A percentile compares a stretch with the other conserved stretches of the same genome.
These are phyloP conservation scores for Aureobasidium mangrovei DNA, from an alignment of 2,329 filamentous ascomycete species.

Conservation along the genomic window DNA sequence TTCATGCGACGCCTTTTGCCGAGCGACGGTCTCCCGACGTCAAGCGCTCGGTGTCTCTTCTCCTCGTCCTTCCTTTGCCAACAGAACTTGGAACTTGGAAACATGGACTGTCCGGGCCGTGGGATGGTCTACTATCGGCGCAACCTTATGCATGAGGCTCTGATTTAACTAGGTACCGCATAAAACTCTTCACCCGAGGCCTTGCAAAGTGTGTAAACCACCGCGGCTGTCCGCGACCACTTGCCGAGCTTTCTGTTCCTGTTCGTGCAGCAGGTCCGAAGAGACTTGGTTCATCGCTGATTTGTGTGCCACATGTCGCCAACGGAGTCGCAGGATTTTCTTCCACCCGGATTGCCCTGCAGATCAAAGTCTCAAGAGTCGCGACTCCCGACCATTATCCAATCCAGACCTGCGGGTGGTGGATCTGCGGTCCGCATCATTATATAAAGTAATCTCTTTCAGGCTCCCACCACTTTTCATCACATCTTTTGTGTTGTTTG, in stretches of 20 bases:
- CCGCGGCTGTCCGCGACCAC: background rate
- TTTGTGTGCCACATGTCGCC: background rate
- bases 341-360: background rate
- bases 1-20: slow-evolving; percentile 1
- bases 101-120: background rate
- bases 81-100: background rate
- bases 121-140: background rate
- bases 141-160: background rate
- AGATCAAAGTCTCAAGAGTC: slow-evolving; percentile 4
- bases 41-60: background rate
- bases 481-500: background rate
- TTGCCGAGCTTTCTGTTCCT: background rate
- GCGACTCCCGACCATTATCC: background rate
- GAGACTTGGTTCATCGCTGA: background rate
- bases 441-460: slow-evolving; percentile 10
- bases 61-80: background rate
- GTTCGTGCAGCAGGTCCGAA: background rate
- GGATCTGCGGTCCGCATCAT: background rate
- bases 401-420: slow-evolving; percentile 9
- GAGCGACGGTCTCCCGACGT: background rate
- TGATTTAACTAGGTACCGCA: too few species aligned
- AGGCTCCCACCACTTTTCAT: background rate
- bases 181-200: too few species aligned
- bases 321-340: background rate
- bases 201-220: background rate